phyloP scores from a whole-genome alignment of 345 rosid genomes.

The Populus ilicifolia region DNA sequence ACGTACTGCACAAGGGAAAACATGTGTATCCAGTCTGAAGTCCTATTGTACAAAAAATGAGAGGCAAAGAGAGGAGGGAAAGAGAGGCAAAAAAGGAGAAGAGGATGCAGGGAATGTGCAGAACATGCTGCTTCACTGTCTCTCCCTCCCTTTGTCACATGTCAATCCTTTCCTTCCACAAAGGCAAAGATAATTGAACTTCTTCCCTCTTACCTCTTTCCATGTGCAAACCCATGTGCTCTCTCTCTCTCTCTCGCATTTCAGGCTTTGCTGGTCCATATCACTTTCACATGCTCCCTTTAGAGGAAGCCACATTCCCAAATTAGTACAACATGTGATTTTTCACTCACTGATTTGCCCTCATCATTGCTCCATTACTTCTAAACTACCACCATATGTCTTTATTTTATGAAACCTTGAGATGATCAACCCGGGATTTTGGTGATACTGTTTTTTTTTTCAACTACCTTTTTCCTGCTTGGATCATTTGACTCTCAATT shows the following conservation, averaged over 20 bases:
- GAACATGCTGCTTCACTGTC: conserved; percentile 59
- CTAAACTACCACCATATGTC: too few species aligned
- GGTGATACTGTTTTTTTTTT: neutral
- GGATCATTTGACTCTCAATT: neutral
- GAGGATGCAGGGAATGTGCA: conserved; percentile 58
- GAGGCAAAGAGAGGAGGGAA: neutral
- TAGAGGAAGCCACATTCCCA: conserved; percentile 30
- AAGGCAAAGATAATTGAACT: neutral
- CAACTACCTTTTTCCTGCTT: neutral
- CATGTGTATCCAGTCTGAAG: conserved; percentile 8
- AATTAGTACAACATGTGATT: neutral
- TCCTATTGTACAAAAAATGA: too few species aligned
- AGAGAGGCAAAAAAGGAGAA: neutral
- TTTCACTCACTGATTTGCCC: conserved; percentile 6
- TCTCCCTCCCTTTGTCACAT: conserved; percentile 21
- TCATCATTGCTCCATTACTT: neutral
- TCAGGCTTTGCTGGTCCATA: conserved; percentile 51
- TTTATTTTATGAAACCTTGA: too few species aligned
- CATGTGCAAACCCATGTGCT: conserved; percentile 18
- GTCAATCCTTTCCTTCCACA: neutral
- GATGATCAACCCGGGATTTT: neutral
- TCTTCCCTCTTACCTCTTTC: neutral
- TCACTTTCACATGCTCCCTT: conserved; percentile 64
- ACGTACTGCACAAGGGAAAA: conserved; percentile 3
- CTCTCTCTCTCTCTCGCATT: conserved; percentile 10